A percentile compares a stretch with the other conserved stretches of the same genome.
These are phyloP conservation scores for Angophora floribunda DNA, from an alignment of 345 rosid species.

Conservation along the genomic window DNA sequence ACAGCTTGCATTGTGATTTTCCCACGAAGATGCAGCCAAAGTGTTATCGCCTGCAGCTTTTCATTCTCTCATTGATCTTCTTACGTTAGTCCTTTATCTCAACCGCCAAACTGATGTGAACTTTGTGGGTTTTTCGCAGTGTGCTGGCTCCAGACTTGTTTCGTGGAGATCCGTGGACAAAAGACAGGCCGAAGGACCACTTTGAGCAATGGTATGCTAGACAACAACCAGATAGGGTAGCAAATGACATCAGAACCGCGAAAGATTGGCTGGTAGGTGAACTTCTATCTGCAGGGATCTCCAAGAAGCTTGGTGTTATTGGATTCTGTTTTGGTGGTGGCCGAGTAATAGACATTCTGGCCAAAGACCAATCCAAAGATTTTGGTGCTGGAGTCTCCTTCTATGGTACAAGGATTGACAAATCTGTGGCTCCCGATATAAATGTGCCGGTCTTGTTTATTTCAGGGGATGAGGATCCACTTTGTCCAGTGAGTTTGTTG, in stretches of 20 bases:
- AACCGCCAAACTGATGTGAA: not conserved
- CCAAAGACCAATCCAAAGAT: conserved; percentile 33
- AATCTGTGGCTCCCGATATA: conserved; percentile 20
- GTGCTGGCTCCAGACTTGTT: conserved; percentile 88
- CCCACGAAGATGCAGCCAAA: not conserved
- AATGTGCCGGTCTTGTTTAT: conserved; percentile 69
- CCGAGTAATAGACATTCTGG: conserved; percentile 49
- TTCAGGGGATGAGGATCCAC: conserved; percentile 67
- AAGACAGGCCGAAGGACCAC: conserved; percentile 26
- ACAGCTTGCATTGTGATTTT: not conserved
- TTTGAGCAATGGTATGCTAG: conserved; percentile 44
- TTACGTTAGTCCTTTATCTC: not conserved
- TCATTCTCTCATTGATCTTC: not conserved
- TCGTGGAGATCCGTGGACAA: conserved; percentile 75
- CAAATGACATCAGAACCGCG: conserved; percentile 34
- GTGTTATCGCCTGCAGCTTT: not conserved
- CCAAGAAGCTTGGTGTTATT: conserved; percentile 70
- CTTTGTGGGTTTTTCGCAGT: conserved; percentile 22
- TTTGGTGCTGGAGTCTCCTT: conserved; percentile 68
- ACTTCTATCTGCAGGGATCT: conserved; percentile 63
- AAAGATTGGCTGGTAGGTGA: conserved; percentile 77
- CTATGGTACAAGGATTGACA: conserved; percentile 76
- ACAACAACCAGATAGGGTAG: conserved; percentile 44
- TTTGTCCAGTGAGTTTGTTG: conserved; percentile 37
- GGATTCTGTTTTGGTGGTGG: conserved; percentile 95